Base-by-base conservation (phyloP, 192 early-diverging fungal species). In the Rhizophagus prolifer region DNA sequence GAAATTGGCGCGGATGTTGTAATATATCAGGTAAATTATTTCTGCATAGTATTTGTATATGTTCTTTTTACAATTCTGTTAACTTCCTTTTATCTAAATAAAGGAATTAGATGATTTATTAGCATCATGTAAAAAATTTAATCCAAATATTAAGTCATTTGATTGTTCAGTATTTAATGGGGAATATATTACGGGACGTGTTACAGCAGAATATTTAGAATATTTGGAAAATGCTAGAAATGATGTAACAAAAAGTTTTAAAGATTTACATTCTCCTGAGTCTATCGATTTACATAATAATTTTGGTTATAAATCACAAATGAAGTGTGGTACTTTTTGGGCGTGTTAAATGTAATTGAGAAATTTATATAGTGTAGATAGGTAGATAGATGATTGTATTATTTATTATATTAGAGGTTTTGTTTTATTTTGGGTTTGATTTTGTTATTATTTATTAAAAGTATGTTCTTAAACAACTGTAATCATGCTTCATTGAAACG, bases 131-230 rank as follows among this genome's bases (percentile, higher is more conserved):
- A 79, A 87, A 61, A 89, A 92, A 79, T 95, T 97, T 82, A 97
- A 97, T 80, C 92, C 92, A 4, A 78, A 74, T 16, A 94, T 99
- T 65, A 85, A 83, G 34, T 70, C 79, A 19, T 99, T 98, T 90
- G 98, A 99, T 84, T 90, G 94, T 13, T 98, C 98, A 16, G 97
- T 99, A 9, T 99, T 99, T 83, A 95, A 95, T 74, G 95, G 96
- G 60, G 82, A 88, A 61, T 99, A 99, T 82, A 88, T 99, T 30
- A 95, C 97, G 9, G 94, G 92, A 69, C 87, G 86, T 70, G 86
- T 96, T 19, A 87, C 89, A 26, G 68, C 84, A 26, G 89, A 88
- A 68, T 96, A 96, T 77, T 78, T 96, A 75, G 71, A 74, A 4
- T 78, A 84, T 64, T 80, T 93, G 26, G 90, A 89, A 78, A 76